Base-by-base conservation (phyloP, 164 flowering plant genomes). In the Tinospora cordifolia region DNA sequence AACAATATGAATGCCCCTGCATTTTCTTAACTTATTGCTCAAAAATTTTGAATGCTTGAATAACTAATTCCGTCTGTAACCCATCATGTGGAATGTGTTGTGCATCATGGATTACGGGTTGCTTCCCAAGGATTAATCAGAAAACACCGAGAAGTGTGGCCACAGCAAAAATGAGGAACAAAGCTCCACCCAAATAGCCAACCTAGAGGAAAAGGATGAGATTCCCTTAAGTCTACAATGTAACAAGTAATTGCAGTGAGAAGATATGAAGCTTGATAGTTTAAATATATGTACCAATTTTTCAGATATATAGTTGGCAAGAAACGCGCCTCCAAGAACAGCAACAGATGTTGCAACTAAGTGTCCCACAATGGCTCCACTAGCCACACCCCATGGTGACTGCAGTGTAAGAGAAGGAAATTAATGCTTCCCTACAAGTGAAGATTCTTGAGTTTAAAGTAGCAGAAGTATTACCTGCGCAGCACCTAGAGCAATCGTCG, bases 301-400 rank as follows among this genome's bases (percentile, higher is more conserved):
- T 70, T 94, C 99, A 64, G 99, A 94, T 62, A 94, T 89, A 79
- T 92, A 89, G 59, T 82, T 89, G 60, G 97, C 91, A 66, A 94
- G 97, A 63, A 94, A 84, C 41, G 93, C 97, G 77, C 99, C 99
- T 67, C 97, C 97, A 2, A 90, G 46, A 73, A 90, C 72, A 6
- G 99, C 99, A 58, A 94, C 70, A 13, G 76, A 66, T 67, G 99
- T 92, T 46, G 99, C 99, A 25, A 89, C 39, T 62, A 94, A 82
- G 76, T 94, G 99, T 60, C 99, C 99, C 9, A 83, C 91, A 68
- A 92, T 94, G 69, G 99, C 99, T 60, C 97, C 97, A 66, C 89
- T 76, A 47, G 99, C 97, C 67, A 94, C 99, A 65, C 99, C 99
- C 97, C 90, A 89, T 11, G 99, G 96, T 54, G 99, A 92, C 99